These are phyloP conservation scores for Auricularia auricula-judae DNA, from an alignment of 768 basidiomycete species.

Conservation along the genomic window DNA sequence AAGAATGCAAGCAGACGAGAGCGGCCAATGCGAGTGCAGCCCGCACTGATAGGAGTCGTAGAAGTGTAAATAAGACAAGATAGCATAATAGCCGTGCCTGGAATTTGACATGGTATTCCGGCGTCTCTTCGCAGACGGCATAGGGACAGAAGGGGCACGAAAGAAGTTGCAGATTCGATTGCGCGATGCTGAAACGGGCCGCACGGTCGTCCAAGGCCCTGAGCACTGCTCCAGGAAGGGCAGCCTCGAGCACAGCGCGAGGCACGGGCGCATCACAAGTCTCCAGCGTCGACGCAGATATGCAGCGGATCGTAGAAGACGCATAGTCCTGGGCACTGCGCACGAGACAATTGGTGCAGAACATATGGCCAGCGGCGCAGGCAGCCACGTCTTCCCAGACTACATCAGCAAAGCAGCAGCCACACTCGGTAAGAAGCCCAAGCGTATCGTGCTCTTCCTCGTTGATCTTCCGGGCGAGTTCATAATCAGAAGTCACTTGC, in stretches of 20 bases:
- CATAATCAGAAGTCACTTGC: background rate
- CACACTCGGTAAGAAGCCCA: constrained; percentile 7
- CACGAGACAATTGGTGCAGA: constrained; percentile 6
- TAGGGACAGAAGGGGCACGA: constrained; percentile 8
- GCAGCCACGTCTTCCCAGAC: constrained; percentile 8
- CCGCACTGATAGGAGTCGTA: background rate
- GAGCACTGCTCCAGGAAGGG: background rate
- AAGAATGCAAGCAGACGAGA: background rate
- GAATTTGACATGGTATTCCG: background rate
- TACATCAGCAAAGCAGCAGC: constrained; percentile 10
- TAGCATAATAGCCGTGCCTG: background rate
- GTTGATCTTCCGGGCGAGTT: constrained; percentile 3
- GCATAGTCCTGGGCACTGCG: constrained; percentile 1
- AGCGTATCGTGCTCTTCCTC: constrained; percentile 3
- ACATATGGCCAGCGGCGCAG: constrained; percentile 7
- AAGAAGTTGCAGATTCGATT: background rate
- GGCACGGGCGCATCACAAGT: background rate
- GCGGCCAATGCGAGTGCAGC: background rate
- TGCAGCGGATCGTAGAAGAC: constrained; percentile 3
- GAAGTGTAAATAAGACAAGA: background rate
- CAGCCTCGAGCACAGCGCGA: background rate
- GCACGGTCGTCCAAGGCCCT: background rate
- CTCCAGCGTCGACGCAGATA: constrained; percentile 3
- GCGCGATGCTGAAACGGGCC: background rate
- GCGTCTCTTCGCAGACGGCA: constrained; percentile 2